Percentiles rank a stretch among this genome's conserved stretches.
Conservation (phyloP, 2,329 filamentous ascomycete genomes). For the Apiospora aurea region DNA sequence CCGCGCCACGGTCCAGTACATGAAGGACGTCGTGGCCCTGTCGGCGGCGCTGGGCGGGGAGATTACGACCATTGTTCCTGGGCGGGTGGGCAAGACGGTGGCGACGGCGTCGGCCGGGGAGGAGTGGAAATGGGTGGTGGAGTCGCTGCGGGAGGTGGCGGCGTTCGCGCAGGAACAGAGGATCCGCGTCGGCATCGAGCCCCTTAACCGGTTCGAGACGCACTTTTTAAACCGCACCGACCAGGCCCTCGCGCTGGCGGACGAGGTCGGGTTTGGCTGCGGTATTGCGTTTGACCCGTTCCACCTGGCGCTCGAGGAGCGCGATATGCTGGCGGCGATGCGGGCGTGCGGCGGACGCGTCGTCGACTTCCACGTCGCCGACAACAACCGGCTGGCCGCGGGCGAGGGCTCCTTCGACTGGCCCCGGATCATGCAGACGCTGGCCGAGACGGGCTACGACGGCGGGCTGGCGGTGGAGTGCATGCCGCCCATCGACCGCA, state of each 20-base stretch:
- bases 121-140: background rate
- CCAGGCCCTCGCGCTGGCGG: background rate
- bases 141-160: background rate
- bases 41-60: constrained; percentile 29
- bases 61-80: constrained; percentile 25
- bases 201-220: constrained; percentile 11
- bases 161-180: background rate
- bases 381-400: constrained; percentile 2
- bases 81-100: constrained; percentile 1
- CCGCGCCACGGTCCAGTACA: constrained; percentile 30
- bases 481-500: constrained; percentile 2
- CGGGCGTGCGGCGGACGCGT: background rate
- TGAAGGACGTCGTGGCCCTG: constrained; percentile 31
- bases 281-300: background rate
- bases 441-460: constrained; percentile 1
- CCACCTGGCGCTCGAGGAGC: constrained; percentile 2
- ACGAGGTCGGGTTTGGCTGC: background rate
- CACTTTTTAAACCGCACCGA: background rate
- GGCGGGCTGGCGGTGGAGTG: constrained; percentile 5
- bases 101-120: background rate
- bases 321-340: background rate
- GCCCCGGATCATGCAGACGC: background rate
- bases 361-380: constrained; percentile 7
- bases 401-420: background rate
- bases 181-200: background rate